Evolutionary conservation across 2,329 filamentous ascomycete species (phyloP).

Genomic region (Periconia sp.): DNA sequence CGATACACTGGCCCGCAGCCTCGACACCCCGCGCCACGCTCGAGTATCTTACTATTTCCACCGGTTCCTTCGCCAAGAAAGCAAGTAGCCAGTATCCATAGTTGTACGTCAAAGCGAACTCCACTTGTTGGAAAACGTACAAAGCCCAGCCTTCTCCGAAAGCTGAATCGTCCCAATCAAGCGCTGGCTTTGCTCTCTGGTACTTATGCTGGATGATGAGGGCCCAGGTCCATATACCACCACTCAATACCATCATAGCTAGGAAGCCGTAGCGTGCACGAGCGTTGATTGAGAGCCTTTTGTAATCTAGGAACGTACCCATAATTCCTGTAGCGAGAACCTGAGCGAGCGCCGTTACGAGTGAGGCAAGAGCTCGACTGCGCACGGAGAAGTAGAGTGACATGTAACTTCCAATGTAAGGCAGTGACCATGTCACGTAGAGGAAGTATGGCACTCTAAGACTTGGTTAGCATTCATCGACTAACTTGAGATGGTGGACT

Average conservation of each 20-base stretch:
- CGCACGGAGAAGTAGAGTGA: slow-evolving; percentile 22
- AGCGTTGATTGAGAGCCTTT: slow-evolving; percentile 18
- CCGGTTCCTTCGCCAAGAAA: slow-evolving; percentile 30
- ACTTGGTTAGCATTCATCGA: too few species aligned
- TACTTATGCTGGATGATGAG: slow-evolving; percentile 38
- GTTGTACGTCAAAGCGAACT: slow-evolving; percentile 41
- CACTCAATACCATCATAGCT: slow-evolving; percentile 30
- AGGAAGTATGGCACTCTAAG: slow-evolving; percentile 25
- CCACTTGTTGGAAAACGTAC: slow-evolving; percentile 43
- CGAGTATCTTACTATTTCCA: slow-evolving; percentile 30
- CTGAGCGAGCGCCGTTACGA: slow-evolving; percentile 29
- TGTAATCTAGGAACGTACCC: slow-evolving; percentile 35
- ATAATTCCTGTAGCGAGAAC: slow-evolving; percentile 28
- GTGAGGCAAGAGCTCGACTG: slow-evolving; percentile 19
- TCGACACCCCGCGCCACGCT: slow-evolving; percentile 33
- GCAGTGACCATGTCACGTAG: slow-evolving; percentile 26
- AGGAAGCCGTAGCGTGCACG: slow-evolving; percentile 28
- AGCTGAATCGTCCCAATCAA: slow-evolving; percentile 33
- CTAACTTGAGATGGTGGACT: too few species aligned
- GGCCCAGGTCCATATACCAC: slow-evolving; percentile 37
- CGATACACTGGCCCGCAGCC: slow-evolving; percentile 32
- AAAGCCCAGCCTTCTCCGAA: slow-evolving; percentile 37
- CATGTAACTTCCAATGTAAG: slow-evolving; percentile 24
- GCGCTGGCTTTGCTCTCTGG: slow-evolving; percentile 21
- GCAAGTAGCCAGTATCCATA: slow-evolving; percentile 45